Evolutionary conservation across 2,329 filamentous ascomycete genomes (phyloP).

Genomic region (Balansia obtecta): DNA sequence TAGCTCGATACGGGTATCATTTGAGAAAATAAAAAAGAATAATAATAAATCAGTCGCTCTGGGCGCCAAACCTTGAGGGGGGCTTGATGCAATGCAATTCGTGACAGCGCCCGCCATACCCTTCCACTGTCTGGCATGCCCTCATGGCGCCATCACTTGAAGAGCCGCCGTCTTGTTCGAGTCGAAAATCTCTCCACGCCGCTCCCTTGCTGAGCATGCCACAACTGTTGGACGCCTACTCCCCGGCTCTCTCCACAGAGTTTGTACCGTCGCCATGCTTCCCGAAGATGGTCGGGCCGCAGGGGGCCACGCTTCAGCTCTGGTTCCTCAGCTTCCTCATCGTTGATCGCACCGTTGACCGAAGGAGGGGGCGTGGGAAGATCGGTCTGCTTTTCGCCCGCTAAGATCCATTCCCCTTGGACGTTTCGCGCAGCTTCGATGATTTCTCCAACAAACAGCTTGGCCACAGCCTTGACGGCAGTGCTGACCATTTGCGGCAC

Average conservation of each 20-base stretch:
- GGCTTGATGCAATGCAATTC: background rate
- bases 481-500: conserved; percentile 62
- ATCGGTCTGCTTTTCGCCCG: conserved; percentile 45
- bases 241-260: conserved; percentile 49
- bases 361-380: conserved; percentile 30
- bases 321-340: conserved; percentile 15
- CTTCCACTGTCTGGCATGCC: background rate
- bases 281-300: conserved; percentile 61
- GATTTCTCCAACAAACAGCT: conserved; percentile 65
- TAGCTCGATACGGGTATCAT: conserved; percentile 2
- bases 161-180: conserved; percentile 38
- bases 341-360: conserved; percentile 18
- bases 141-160: conserved; percentile 26
- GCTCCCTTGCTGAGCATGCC: conserved; percentile 47
- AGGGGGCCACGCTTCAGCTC: conserved; percentile 41
- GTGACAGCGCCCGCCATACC: background rate
- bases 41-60: background rate
- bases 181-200: conserved; percentile 48
- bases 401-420: conserved; percentile 57
- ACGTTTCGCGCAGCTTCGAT: conserved; percentile 60
- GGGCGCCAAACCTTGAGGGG: background rate
- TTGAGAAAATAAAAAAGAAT: background rate
- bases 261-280: conserved; percentile 59
- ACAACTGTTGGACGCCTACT: conserved; percentile 45
- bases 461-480: conserved; percentile 64